Base-by-base conservation (phyloP, 2,329 filamentous ascomycete genomes). In the Daldinia sp. region DNA sequence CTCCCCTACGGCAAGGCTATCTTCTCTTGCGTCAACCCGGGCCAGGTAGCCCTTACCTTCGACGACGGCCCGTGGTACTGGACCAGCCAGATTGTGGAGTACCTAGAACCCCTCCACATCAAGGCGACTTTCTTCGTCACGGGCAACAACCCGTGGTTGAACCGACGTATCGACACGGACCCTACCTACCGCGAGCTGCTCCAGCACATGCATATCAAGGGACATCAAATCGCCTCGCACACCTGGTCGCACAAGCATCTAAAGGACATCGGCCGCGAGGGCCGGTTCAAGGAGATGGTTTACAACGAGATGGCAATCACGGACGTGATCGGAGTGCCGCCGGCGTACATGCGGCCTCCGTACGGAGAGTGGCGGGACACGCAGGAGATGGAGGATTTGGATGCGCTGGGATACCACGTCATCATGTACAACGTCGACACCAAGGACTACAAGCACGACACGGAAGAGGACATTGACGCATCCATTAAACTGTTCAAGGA, bases 221-320 rank as follows among this genome's bases (percentile, higher is more conserved):
- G 81, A n/a, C 82, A 83, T 64, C 82, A 84, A 56, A 72, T 84
- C 37, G 82, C 76, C 37, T 79, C 77, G 57, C 82, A 84, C 67
- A 82, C 80, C 1, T 83, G 77, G 78, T 78, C 77, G 6, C 81
- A 83, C 66, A 71, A 77, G 53, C 77, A 83, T 63, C 73, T 81
- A 3, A 75, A 72, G 47, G 64, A 70, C 21, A 60, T 82, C 57
- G 74, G 68, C 3, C 72, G 73, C 3, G 57, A 69, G 9, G 75
- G 76, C 56, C 73, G 77, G 34, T 69, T 66, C 19, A 68, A 75
- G 45, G 78, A 83, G 66, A 80, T 83, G 72, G 66, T 78, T 25
- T 77, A 77, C 56, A 79, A 81, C 60, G 81, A 84, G 71, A 79
- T 79, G 32, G 81, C 80, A 0, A 62, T 83, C 29, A 76, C 75